These are phyloP conservation scores for Chaetomium sp. DNA, from an alignment of 2,329 filamentous ascomycete species.

Conservation along the genomic window DNA sequence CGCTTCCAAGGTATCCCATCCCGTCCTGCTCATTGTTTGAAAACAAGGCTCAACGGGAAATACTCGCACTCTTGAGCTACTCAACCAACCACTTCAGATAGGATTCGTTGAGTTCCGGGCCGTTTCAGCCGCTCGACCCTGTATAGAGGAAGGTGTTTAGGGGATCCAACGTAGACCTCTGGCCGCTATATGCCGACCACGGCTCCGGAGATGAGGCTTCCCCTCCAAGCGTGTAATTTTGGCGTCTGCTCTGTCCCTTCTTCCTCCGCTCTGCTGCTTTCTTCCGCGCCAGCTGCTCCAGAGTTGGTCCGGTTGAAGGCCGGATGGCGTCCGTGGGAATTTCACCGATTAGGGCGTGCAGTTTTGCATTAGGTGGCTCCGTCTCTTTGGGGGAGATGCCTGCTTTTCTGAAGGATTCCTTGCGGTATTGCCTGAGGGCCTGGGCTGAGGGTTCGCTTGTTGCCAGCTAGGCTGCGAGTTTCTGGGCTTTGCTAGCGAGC, in stretches of 20 bases:
- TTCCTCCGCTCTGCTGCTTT: background rate
- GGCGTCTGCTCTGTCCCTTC: background rate
- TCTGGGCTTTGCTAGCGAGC: conserved; percentile 49
- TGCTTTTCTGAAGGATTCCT: conserved; percentile 47
- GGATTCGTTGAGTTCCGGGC: background rate
- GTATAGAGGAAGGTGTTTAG: background rate
- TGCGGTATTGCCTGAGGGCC: conserved; percentile 51
- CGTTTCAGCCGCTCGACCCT: background rate
- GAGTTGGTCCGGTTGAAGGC: conserved; percentile 47
- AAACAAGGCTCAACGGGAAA: background rate
- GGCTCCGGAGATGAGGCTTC: background rate
- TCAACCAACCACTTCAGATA: background rate
- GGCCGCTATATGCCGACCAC: background rate
- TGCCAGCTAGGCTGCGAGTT: conserved; percentile 48
- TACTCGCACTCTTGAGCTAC: background rate
- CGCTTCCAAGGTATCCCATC: background rate
- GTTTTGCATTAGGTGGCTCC: conserved; percentile 46
- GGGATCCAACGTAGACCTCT: background rate
- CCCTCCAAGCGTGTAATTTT: too few species aligned
- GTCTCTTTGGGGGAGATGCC: conserved; percentile 44
- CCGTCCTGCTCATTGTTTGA: background rate
- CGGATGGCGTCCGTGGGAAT: conserved; percentile 51
- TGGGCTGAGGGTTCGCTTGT: conserved; percentile 54
- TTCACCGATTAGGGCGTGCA: conserved; percentile 50
- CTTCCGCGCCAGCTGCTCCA: conserved; percentile 41